Base-by-base conservation (phyloP, 305 asterid species). In the Fraxinus dipetala region DNA sequence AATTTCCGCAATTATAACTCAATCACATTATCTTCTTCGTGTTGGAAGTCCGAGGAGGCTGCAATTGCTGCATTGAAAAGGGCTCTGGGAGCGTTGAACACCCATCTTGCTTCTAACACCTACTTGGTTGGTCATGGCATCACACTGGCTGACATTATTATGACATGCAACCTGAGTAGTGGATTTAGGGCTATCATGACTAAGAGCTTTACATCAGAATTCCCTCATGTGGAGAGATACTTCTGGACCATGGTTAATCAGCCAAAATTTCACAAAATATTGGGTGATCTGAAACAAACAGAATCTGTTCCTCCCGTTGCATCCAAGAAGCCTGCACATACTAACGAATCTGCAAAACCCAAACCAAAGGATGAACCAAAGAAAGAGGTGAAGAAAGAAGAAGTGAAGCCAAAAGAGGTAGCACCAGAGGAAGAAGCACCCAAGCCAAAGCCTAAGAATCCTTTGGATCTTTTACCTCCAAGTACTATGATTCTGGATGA, bases 401-500 rank as follows among this genome's bases (percentile, higher is more conserved):
- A 83, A 26, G 78, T 78, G 2, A 90, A 89, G 83, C 91, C 92
- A 10, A 85, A 87, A 78, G 92, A 77, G 34, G 90, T 73, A 22
- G 91, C 34, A 0, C 91, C 31, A 0, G 92, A 77, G 75, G 98
- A 93, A 63, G 97, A 91, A 85, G 98, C 97, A 72, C 98, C 98
- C 30, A 95, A 95, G 91, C 95, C 97, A 2, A 93, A 95, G 89
- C 82, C 98, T 48, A 93, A 93, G 92, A 95, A 95, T 83, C 96
- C 99, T 4, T 88, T 95, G 85, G 99, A 95, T 86, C 97, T 95
- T 38, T 83, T 95, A 90, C 98, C 99, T 36, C 97, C 99, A 16
- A 95, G 98, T 48, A 84, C 75, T 84, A 94, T 95, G 99, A 56
- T 95, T 72, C 89, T 95, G 0, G 99, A 95, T 89, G 99, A 95